These are phyloP conservation scores for Podospora tetraspora DNA, from an alignment of 495 filamentous ascomycete genomes.

Conservation along the genomic window DNA sequence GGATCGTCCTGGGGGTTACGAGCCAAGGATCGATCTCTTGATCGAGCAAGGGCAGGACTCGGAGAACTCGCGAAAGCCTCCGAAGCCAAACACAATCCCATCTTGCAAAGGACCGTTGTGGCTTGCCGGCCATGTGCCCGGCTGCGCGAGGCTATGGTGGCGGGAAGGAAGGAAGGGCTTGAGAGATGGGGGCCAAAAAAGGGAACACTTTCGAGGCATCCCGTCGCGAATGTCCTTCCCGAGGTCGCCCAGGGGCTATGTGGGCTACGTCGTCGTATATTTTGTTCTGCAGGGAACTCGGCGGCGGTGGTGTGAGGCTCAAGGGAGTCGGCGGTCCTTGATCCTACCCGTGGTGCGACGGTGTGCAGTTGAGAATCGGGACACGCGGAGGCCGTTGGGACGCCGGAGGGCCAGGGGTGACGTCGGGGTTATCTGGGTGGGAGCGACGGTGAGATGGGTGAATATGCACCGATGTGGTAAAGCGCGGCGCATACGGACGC, in stretches of 20 bases:
- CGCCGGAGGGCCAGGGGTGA: background rate
- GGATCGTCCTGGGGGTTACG: background rate
- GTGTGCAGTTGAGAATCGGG: background rate
- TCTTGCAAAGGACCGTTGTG: background rate
- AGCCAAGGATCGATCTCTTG: background rate
- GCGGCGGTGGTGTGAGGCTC: background rate
- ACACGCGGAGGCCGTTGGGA: background rate
- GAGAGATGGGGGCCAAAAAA: background rate
- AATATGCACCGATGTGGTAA: background rate
- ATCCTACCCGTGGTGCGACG: background rate
- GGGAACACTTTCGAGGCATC: background rate
- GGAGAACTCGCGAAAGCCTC: background rate
- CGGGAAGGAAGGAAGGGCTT: background rate
- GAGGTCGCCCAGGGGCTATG: background rate
- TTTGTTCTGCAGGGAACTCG: background rate
- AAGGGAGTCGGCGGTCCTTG: background rate
- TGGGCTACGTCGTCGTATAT: background rate
- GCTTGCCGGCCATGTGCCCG: background rate
- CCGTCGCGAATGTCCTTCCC: background rate
- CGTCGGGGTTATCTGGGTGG: background rate
- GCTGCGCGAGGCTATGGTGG: conserved; percentile 1
- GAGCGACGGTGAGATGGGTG: background rate
- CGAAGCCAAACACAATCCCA: background rate
- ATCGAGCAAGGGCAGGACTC: background rate
- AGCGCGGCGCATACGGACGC: background rate